These are phyloP conservation scores for Leishmania mexicana DNA, from an alignment of 208 protist genomes.

Conservation along the genomic window DNA sequence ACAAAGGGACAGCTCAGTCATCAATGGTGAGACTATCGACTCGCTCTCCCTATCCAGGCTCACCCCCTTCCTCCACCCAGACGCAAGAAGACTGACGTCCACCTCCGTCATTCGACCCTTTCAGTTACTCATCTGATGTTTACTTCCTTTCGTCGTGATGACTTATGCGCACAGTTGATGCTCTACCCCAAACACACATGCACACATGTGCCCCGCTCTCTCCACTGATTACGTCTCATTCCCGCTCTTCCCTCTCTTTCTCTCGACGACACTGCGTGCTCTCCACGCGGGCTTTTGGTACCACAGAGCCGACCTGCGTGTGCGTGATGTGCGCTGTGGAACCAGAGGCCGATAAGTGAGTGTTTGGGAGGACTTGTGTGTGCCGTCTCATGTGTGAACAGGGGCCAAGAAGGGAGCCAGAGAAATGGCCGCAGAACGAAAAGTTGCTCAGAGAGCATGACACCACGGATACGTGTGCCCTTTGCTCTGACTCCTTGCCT, in stretches of 20 bases:
- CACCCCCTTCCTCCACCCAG: too few species aligned
- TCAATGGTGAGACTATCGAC: neutral
- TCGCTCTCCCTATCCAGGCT: neutral
- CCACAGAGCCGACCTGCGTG: neutral
- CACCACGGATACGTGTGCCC: neutral
- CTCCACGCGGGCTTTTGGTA: neutral
- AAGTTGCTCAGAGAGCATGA: neutral
- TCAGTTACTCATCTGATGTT: too few species aligned
- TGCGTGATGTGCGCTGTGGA: neutral
- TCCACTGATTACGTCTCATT: neutral
- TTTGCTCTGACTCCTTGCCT: neutral
- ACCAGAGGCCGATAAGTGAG: neutral
- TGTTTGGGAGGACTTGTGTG: neutral
- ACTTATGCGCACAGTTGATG: neutral
- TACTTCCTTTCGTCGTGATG: neutral
- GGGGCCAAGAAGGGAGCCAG: neutral
- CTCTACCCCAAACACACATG: neutral
- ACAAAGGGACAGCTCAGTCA: neutral
- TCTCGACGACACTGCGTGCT: neutral
- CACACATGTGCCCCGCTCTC: neutral
- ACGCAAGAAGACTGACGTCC: too few species aligned
- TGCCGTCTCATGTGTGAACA: neutral
- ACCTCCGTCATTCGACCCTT: too few species aligned
- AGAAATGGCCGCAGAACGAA: neutral
- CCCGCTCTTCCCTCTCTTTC: neutral